phyloP scores from a whole-genome alignment of 768 basidiomycete genomes.

The Crucibulum laeve region DNA sequence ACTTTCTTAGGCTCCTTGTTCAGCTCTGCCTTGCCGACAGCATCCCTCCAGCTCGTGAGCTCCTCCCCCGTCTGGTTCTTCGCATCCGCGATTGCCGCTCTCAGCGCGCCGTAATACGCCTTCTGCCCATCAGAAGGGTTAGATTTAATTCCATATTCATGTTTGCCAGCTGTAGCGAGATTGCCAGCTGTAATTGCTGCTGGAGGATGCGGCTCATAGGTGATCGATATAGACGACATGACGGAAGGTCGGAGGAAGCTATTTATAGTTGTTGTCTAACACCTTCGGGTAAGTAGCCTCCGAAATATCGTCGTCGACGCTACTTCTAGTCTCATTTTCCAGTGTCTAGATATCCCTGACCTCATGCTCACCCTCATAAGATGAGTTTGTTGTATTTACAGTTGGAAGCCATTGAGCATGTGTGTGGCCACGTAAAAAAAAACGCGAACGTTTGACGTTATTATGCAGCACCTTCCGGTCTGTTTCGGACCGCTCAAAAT shows the following conservation, averaged over 20 bases:
- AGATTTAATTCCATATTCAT: slow-evolving; percentile 13
- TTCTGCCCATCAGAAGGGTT: slow-evolving; percentile 17
- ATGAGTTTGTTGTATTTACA: no score
- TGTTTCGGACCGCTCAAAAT: no score
- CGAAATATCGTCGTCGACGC: no score
- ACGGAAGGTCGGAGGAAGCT: slow-evolving; percentile 13
- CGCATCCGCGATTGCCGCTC: slow-evolving; percentile 45
- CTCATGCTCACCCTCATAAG: no score
- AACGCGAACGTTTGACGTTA: no score
- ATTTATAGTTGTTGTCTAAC: slow-evolving; percentile 16
- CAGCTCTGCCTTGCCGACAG: slow-evolving; percentile 60
- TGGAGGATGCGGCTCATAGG: slow-evolving; percentile 41
- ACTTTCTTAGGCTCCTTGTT: slow-evolving; percentile 49
- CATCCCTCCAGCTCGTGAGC: slow-evolving; percentile 72
- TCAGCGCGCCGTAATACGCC: slow-evolving; percentile 48
- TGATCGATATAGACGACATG: slow-evolving; percentile 29
- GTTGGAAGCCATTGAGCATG: no score
- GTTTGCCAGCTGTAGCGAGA: slow-evolving; percentile 14
- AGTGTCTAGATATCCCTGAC: no score
- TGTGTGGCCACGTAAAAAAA: no score
- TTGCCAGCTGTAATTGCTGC: slow-evolving; percentile 14
- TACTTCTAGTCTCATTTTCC: no score
- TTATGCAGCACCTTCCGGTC: no score
- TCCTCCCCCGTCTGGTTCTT: slow-evolving; percentile 57
- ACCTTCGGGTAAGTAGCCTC: no score